Base-by-base conservation (phyloP, 2,329 filamentous ascomycete genomes). In the Aspergillus sojae region DNA sequence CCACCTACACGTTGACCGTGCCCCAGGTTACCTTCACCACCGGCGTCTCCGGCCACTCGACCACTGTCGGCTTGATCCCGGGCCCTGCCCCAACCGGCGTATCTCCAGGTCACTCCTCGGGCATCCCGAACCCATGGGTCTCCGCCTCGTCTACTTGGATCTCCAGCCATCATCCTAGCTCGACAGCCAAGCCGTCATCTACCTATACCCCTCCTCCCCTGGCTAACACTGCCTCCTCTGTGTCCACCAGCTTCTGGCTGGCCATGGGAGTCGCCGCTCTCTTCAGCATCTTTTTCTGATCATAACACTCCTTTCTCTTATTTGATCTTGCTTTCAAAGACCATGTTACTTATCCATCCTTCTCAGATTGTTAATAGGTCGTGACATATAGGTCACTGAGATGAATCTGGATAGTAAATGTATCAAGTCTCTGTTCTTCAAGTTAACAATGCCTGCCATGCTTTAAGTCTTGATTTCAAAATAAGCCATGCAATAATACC, bases 11-110 rank as follows among this genome's bases (percentile, higher is more conserved):
- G 6, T 71, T 81, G 65, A 81, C 80, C 26, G 79, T 84, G 16
- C 82, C 82, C 1, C 78, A 80, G 57, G 78, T 83, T 50, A 74
- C 69, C 36, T 81, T 82, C 66, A 72, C 74, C 34, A 81, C 79
- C 32, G 72, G 68, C 52, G 74, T 73, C 3, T 62, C 68, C 4
- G 72, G 63, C 30, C 50, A 70, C 6, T 63, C 70, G 14, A 71
- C 72, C 9, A 74, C 70, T 10, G 67, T 79, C 55, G 76, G 72
- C 3, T 68, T 78, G n/a, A 68, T 77, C 36, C 77, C 75, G 1
- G 69, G 60, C 26, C 62, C 58, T 58, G 58, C 60, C 61, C 67
- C 46, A 3, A 68, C 63, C 10, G 62, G 61, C 10, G 60, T 65
- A 7, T 68, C 69, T 11, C 57, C 72, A 16, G 67, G 65, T 12